These are phyloP conservation scores for Posidonia oceanica DNA, from an alignment of 116 monocot species.

Conservation along the genomic window DNA sequence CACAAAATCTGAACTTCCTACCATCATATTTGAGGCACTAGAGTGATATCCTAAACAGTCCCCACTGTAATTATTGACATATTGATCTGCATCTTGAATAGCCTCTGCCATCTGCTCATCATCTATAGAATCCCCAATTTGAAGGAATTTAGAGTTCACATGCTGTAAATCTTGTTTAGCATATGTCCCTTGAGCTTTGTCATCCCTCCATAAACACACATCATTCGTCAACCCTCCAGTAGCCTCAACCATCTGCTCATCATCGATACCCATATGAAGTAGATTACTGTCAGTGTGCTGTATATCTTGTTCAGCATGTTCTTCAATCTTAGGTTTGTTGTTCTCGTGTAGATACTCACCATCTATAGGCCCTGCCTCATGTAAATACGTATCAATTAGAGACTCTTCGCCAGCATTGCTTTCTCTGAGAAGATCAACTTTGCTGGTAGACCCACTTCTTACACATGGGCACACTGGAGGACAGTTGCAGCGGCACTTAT, in stretches of 20 bases:
- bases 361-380: not conserved
- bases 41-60: not conserved
- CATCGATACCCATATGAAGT: not conserved
- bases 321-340: not conserved
- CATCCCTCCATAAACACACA: not conserved
- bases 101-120: slow-evolving; percentile 1
- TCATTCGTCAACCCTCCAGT: not conserved
- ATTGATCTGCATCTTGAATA: not conserved
- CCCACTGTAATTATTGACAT: not conserved
- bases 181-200: not conserved
- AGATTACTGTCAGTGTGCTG: not conserved
- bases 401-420: not conserved
- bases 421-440: not conserved
- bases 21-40: not conserved
- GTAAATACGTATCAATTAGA: not conserved
- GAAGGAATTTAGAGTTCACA: not conserved
- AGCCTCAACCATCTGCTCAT: not conserved
- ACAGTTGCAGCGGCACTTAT: slow-evolving; percentile 37
- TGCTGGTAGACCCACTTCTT: not conserved
- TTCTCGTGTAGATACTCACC: not conserved
- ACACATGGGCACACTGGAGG: slow-evolving; percentile 32
- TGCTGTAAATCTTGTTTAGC: slow-evolving; percentile 1
- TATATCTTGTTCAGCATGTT: not conserved
- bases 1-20: not conserved
- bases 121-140: not conserved